A percentile compares a stretch with the other conserved stretches of the same genome.
Conservation (phyloP, 352 stramenopile genomes). For the Phytophthora boehmeriae region DNA sequence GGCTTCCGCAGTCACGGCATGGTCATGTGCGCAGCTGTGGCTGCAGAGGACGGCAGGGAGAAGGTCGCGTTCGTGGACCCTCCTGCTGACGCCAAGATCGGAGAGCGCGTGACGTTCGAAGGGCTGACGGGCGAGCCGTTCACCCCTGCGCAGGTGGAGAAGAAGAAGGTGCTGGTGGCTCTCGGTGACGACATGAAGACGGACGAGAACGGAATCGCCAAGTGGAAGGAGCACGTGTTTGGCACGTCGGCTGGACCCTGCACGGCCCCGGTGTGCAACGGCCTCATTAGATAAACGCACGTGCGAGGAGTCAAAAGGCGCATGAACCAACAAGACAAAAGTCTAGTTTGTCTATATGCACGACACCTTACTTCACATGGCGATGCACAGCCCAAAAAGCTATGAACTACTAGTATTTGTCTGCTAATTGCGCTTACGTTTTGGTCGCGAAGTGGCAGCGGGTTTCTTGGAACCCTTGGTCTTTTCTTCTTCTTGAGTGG, state of each 20-base stretch:
- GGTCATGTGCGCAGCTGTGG: constrained; percentile 87
- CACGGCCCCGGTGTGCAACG: constrained; percentile 73
- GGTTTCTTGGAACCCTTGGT: constrained; percentile 28
- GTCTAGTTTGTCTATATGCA: constrained; percentile 8
- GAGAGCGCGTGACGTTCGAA: constrained; percentile 78
- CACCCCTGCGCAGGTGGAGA: constrained; percentile 86
- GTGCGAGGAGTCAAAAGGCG: neutral
- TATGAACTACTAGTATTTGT: constrained; percentile 1
- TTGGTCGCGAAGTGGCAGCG: constrained; percentile 27
- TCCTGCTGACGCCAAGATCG: constrained; percentile 70
- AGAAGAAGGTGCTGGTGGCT: constrained; percentile 88
- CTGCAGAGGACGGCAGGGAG: constrained; percentile 75
- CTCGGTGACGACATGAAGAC: constrained; percentile 86
- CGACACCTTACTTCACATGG: neutral
- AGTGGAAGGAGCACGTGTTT: constrained; percentile 86
- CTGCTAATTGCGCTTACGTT: constrained; percentile 49
- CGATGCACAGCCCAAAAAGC: constrained; percentile 1
- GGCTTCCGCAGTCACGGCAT: constrained; percentile 92
- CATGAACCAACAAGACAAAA: constrained; percentile 4
- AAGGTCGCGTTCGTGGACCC: constrained; percentile 87
- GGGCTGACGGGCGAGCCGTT: constrained; percentile 72
- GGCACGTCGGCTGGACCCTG: constrained; percentile 74
- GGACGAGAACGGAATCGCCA: constrained; percentile 74
- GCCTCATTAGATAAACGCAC: constrained; percentile 71
- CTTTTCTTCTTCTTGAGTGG: constrained; percentile 57